Conservation (phyloP, 2,329 filamentous ascomycete species). For the Talaromyces islandicus region DNA sequence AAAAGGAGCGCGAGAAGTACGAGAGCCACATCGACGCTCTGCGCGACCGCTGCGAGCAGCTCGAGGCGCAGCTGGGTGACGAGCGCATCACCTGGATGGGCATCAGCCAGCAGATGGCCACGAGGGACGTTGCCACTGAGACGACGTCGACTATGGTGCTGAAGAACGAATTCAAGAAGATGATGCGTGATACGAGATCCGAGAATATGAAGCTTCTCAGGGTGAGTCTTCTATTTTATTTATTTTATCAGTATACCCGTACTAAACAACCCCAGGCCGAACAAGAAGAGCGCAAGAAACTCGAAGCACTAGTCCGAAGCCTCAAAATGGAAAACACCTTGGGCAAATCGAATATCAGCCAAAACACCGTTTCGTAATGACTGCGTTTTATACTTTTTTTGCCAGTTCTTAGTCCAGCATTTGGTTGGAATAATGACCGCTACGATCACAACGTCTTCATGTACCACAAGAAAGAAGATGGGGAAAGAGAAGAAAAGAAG, state of each 20-base stretch:
- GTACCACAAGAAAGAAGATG: background rate
- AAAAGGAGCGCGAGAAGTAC: constrained; percentile 62
- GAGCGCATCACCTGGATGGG: constrained; percentile 64
- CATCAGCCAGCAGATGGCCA: constrained; percentile 47
- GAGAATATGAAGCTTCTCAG: constrained; percentile 61
- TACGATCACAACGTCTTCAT: constrained; percentile 2
- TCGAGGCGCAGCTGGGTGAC: constrained; percentile 61
- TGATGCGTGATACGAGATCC: constrained; percentile 67
- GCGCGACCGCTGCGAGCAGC: constrained; percentile 56
- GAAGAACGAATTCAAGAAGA: constrained; percentile 72
- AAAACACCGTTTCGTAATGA: constrained; percentile 19
- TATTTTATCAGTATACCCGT: background rate
- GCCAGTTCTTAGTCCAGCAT: background rate
- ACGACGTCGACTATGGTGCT: constrained; percentile 63
- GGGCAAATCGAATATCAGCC: constrained; percentile 28
- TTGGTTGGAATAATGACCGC: constrained; percentile 12
- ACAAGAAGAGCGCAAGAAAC: constrained; percentile 62
- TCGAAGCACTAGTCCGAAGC: constrained; percentile 58
- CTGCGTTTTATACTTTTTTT: background rate
- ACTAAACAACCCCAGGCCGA: constrained; percentile 48
- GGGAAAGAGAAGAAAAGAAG: background rate
- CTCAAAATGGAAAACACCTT: constrained; percentile 37
- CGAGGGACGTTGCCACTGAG: constrained; percentile 39
- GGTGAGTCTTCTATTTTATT: constrained; percentile 43
- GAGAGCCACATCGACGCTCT: constrained; percentile 59